Base-by-base conservation (phyloP, 1,139 yeast genomes). In the Candida mesenterica region DNA sequence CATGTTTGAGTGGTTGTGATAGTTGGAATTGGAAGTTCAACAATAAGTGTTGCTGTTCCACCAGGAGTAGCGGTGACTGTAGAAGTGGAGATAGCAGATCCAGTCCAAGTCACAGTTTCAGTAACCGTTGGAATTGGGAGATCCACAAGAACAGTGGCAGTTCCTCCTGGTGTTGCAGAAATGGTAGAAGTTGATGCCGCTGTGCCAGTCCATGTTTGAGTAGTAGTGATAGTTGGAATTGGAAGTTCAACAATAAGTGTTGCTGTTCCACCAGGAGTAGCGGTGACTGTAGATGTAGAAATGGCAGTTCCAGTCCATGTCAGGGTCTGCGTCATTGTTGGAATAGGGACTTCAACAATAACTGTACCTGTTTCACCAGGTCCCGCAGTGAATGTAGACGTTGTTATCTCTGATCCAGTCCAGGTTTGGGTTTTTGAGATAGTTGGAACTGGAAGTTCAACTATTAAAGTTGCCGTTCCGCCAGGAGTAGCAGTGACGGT, bases 401-500 rank as follows among this genome's bases (percentile, higher is more conserved):
- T 22, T 9, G 41, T 25, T 8, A 37, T 32, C 5, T 15, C 33
- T 2, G 34, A 14, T 5, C 37, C 37, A 12, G 44, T 37, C 34
- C 49, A 36, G 6, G 53, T 44, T 1, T 37, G 18, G 4, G 50
- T 47, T 2, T 37, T 36, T 1, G 46, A 41, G 5, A 44, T 42
- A 4, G 40, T 39, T 15, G 59, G 51, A 15, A 18, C 25, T 2
- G 36, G 36, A 23, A 53, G 38, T 8, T 42, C 50, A 9, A 54
- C 42, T 1, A 39, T 27, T 10, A 44, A 39, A 1, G 54, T 50
- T 26, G 39, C 42, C 4, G 49, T 49, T 13, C 41, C 41, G 8
- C 32, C 37, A 6, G 31, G 18, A 12, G 25, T 16, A 16, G 22
- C 34, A 22, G 36, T 34, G 12, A 18, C 8, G 14, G 37, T 37